Percentiles rank a stretch among this genome's conserved stretches.
phyloP scores from a whole-genome alignment of 306 rosid species.

The Rosa chinensis region DNA sequence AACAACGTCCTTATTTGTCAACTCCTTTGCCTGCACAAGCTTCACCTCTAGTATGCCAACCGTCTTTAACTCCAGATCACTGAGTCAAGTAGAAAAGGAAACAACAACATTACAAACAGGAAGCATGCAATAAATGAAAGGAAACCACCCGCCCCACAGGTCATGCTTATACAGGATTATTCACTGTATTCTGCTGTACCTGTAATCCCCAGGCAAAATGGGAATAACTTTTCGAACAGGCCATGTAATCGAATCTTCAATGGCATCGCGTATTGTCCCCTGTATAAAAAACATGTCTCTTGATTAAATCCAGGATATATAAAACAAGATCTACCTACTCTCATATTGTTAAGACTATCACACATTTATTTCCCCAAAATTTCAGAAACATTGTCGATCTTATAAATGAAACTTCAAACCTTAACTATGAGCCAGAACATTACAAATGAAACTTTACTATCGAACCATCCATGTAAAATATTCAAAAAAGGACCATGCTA shows the following conservation, averaged over 20 bases:
- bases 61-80: slow-evolving; percentile 95
- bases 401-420: neutral
- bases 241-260: slow-evolving; percentile 96
- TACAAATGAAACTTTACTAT: neutral
- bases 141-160: neutral
- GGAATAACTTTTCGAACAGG: slow-evolving; percentile 90
- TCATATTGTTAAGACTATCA: neutral
- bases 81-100: slow-evolving; percentile 35
- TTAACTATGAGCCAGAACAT: slow-evolving; percentile 1
- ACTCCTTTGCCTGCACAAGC: slow-evolving; percentile 95
- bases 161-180: neutral
- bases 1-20: slow-evolving; percentile 87
- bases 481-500: neutral
- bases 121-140: neutral
- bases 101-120: slow-evolving; percentile 9
- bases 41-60: slow-evolving; percentile 90
- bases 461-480: neutral
- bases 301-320: slow-evolving; percentile 4
- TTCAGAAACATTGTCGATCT: neutral
- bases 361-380: neutral
- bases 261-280: slow-evolving; percentile 84
- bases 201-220: slow-evolving; percentile 94
- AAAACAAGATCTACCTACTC: neutral
- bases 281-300: slow-evolving; percentile 39
- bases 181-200: slow-evolving; percentile 43